Evolutionary conservation across 345 rosid species (phyloP).

Genomic region (Rhodamnia rubescens): DNA sequence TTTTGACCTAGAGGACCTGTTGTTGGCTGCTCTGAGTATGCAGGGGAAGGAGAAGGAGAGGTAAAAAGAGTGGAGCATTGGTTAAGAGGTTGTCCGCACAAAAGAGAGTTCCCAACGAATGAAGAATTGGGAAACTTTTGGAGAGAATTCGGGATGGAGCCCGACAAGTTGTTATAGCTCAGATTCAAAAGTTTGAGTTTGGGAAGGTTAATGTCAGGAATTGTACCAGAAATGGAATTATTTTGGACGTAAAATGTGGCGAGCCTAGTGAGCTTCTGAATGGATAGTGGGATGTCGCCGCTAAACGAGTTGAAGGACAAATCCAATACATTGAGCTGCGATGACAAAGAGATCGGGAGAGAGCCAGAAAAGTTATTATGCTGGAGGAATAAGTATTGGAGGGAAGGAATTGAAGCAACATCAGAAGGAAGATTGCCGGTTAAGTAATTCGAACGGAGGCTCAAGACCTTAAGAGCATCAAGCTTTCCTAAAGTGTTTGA

Average conservation of each 20-base stretch:
- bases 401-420: slow-evolving; percentile 47
- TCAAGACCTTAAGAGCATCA: slow-evolving; percentile 41
- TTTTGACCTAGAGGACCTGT: slow-evolving; percentile 7
- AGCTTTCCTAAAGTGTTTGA: slow-evolving; percentile 40
- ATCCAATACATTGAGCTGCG: slow-evolving; percentile 40
- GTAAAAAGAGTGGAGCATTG: slow-evolving; percentile 19
- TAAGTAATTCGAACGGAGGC: slow-evolving; percentile 66
- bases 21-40: slow-evolving; percentile 16
- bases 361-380: slow-evolving; percentile 51
- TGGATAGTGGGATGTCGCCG: slow-evolving; percentile 28
- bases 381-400: slow-evolving; percentile 48
- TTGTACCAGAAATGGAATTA: slow-evolving; percentile 42
- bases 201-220: slow-evolving; percentile 35
- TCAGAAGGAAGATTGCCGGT: slow-evolving; percentile 55
- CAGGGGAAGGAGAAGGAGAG: slow-evolving; percentile 25
- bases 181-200: slow-evolving; percentile 42
- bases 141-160: slow-evolving; percentile 51
- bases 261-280: slow-evolving; percentile 30
- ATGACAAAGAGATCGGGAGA: slow-evolving; percentile 24
- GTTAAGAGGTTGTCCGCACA: slow-evolving; percentile 51
- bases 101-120: slow-evolving; percentile 47
- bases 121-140: slow-evolving; percentile 30
- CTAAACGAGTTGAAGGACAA: slow-evolving; percentile 59
- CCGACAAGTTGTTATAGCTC: slow-evolving; percentile 49
- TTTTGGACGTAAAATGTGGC: slow-evolving; percentile 33